phyloP scores from a whole-genome alignment of 176 grass and related monocot genomes.

The Secale cereale region DNA sequence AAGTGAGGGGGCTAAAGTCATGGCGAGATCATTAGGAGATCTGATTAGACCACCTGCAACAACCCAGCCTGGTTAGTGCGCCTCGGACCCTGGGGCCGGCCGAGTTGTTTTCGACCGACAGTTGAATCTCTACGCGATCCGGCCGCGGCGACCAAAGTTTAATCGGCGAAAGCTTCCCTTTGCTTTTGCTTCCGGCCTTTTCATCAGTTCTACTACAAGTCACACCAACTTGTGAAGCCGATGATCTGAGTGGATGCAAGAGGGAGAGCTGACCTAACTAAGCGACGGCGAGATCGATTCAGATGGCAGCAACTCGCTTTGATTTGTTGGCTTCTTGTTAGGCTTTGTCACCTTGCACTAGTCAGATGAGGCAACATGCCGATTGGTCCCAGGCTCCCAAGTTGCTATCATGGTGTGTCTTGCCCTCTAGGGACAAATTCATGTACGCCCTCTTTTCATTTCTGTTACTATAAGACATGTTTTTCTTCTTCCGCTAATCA shows the following conservation, averaged over 20 bases:
- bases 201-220: background rate
- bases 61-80: slow-evolving; percentile 22
- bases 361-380: no score
- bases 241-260: background rate
- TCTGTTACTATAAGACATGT: no score
- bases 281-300: background rate
- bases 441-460: no score
- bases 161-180: background rate
- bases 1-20: slow-evolving; percentile 35
- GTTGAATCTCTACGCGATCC: slow-evolving; percentile 53
- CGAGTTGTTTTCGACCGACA: slow-evolving; percentile 52
- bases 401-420: no score
- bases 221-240: background rate
- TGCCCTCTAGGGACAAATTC: no score
- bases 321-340: background rate
- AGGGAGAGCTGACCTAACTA: slow-evolving; percentile 27
- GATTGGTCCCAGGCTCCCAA: no score
- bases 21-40: slow-evolving; percentile 22
- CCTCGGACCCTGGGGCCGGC: background rate
- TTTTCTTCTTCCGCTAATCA: no score
- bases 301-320: background rate
- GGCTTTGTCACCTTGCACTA: no score
- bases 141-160: slow-evolving; percentile 21
- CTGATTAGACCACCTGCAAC: slow-evolving; percentile 20
- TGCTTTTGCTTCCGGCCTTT: slow-evolving; percentile 30